Percentiles rank a stretch among this genome's conserved stretches.
phyloP scores from a whole-genome alignment of 345 rosid genomes.

The thale cress (Arabidopsis thaliana) region DNA sequence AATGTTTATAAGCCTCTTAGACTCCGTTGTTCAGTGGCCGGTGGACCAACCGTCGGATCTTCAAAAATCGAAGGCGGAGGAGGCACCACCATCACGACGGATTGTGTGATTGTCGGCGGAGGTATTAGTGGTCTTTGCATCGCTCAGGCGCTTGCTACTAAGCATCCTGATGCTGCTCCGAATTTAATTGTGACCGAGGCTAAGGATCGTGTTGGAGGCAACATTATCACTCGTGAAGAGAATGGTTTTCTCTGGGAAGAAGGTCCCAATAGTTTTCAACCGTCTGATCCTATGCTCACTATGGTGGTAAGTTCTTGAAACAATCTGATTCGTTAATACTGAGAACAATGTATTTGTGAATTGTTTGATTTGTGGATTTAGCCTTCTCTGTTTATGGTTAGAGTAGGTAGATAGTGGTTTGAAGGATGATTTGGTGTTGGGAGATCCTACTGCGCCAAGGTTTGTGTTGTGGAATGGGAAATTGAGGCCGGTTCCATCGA shows the following conservation, averaged over 20 bases:
- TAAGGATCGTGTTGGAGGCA: constrained; percentile 85
- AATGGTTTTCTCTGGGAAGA: constrained; percentile 96
- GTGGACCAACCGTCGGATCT: constrained; percentile 58
- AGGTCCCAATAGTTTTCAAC: constrained; percentile 96
- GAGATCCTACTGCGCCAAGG: constrained; percentile 90
- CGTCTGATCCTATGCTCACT: constrained; percentile 91
- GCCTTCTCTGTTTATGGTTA: constrained; percentile 10
- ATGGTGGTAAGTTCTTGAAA: constrained; percentile 65
- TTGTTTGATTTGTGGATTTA: neutral
- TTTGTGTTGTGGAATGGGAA: constrained; percentile 90
- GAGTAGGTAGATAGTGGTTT: constrained; percentile 85
- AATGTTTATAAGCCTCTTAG: constrained; percentile 43
- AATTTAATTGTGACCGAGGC: constrained; percentile 88
- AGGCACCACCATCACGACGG: constrained; percentile 50
- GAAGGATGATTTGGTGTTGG: constrained; percentile 87
- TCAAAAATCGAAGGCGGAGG: constrained; percentile 49
- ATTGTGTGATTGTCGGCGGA: constrained; percentile 82
- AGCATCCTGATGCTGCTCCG: constrained; percentile 63
- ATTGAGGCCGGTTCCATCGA: constrained; percentile 87
- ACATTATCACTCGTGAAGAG: constrained; percentile 77
- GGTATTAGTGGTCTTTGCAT: constrained; percentile 96
- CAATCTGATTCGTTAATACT: neutral
- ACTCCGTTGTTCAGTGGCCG: constrained; percentile 78
- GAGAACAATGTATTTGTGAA: constrained; percentile 3
- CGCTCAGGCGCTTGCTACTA: constrained; percentile 87